These are phyloP conservation scores for Lavandula angustifolia DNA, from an alignment of 257 asterid species.

Conservation along the genomic window DNA sequence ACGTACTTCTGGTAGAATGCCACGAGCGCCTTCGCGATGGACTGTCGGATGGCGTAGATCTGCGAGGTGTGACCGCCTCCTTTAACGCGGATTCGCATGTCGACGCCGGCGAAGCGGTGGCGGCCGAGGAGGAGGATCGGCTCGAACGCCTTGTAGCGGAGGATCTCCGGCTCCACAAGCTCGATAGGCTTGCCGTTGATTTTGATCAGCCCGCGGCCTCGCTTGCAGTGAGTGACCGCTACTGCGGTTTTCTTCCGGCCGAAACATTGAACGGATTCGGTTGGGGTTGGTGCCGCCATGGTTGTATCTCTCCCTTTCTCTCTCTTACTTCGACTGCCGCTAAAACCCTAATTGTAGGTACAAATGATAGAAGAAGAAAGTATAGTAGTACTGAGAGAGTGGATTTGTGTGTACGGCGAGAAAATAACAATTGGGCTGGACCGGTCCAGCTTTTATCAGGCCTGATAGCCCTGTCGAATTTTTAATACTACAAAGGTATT, in stretches of 20 bases:
- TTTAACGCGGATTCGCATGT: constrained; percentile 80
- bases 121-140: constrained; percentile 73
- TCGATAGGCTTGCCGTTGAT: constrained; percentile 82
- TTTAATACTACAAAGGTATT: too few species aligned
- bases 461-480: too few species aligned
- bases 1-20: constrained; percentile 81
- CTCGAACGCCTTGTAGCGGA: constrained; percentile 77
- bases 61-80: constrained; percentile 84
- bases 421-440: too few species aligned
- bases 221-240: constrained; percentile 81
- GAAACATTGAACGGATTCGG: constrained; percentile 68
- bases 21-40: constrained; percentile 72
- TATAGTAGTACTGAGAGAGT: too few species aligned
- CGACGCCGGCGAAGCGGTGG: constrained; percentile 71
- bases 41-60: constrained; percentile 81
- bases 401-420: too few species aligned
- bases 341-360: constrained; percentile 15
- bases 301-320: neutral
- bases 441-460: too few species aligned
- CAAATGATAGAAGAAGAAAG: too few species aligned
- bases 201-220: constrained; percentile 73
- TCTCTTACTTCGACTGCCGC: constrained; percentile 22
- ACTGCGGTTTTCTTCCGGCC: constrained; percentile 84
- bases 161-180: constrained; percentile 75
- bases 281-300: constrained; percentile 49